Conservation (phyloP, 495 filamentous ascomycete genomes). For the Xylaria intraflava region DNA sequence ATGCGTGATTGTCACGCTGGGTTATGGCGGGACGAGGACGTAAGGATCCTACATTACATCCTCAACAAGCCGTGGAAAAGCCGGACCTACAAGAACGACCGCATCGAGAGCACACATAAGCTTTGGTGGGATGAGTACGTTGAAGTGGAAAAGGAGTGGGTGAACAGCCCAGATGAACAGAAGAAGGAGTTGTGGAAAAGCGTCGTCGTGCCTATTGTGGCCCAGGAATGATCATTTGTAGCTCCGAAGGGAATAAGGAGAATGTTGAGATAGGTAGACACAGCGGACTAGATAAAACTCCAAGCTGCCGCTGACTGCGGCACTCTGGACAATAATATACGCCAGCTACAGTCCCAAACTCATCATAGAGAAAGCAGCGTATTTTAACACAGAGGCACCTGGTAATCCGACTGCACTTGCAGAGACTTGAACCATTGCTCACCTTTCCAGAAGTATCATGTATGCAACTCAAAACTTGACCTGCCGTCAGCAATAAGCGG, state of each 20-base stretch:
- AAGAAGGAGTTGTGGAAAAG: conserved; percentile 29
- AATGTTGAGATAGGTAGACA: background rate
- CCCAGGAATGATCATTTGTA: conserved; percentile 23
- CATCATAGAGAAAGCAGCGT: background rate
- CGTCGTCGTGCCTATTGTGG: conserved; percentile 34
- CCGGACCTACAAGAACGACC: conserved; percentile 26
- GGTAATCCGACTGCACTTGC: background rate
- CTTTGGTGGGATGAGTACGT: conserved; percentile 34
- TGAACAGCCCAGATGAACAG: conserved; percentile 15
- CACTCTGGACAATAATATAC: too few relatives aligned
- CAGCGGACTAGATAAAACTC: background rate
- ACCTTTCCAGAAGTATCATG: background rate
- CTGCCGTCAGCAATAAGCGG: background rate
- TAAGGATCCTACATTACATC: conserved; percentile 35
- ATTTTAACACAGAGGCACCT: background rate
- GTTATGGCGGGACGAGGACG: conserved; percentile 30
- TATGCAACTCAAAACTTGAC: background rate
- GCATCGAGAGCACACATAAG: conserved; percentile 31
- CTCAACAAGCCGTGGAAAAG: conserved; percentile 36
- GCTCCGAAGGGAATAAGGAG: background rate
- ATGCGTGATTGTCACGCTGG: conserved; percentile 30
- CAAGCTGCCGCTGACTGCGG: too few relatives aligned
- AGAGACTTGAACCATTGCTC: background rate
- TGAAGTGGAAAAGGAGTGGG: conserved; percentile 33
- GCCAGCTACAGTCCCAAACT: background rate